Percentiles rank a stretch among this genome's conserved stretches.
Evolutionary conservation across 1,284 basidiomycete species (phyloP).

Genomic region (Heliocybe sulcata): DNA sequence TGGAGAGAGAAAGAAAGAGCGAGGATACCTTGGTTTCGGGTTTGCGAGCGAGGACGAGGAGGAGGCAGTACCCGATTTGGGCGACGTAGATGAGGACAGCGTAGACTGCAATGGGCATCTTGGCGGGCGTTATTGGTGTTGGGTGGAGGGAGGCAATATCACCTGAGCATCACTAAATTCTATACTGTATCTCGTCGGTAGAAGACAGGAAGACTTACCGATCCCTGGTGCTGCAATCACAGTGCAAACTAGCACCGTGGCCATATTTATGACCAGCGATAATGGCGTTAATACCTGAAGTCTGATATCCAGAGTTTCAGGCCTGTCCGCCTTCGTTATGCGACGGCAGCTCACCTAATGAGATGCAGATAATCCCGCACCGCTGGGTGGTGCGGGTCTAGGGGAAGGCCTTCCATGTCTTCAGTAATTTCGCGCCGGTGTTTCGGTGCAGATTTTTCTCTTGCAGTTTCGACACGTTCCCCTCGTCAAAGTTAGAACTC

Average conservation of each 20-base stretch:
- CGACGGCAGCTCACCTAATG: slow-evolving; percentile 27
- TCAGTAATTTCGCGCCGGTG: background rate
- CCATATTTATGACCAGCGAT: slow-evolving; percentile 66
- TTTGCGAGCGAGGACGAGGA: slow-evolving; percentile 66
- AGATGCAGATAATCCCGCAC: slow-evolving; percentile 51
- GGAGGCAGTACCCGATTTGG: slow-evolving; percentile 75
- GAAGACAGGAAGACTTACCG: slow-evolving; percentile 20
- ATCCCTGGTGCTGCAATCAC: slow-evolving; percentile 49
- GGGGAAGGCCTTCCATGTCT: slow-evolving; percentile 16
- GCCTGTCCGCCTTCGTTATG: background rate
- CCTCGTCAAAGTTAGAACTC: too few relatives aligned
- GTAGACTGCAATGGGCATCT: slow-evolving; percentile 59
- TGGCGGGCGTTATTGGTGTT: slow-evolving; percentile 67
- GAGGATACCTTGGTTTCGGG: slow-evolving; percentile 69
- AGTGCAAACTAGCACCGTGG: slow-evolving; percentile 48
- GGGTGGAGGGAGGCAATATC: slow-evolving; percentile 51
- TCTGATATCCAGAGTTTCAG: slow-evolving; percentile 25
- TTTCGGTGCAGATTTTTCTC: too few relatives aligned
- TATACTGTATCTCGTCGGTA: background rate
- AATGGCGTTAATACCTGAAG: slow-evolving; percentile 77
- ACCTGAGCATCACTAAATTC: slow-evolving; percentile 23
- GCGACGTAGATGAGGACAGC: slow-evolving; percentile 52
- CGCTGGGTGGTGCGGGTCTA: slow-evolving; percentile 44
- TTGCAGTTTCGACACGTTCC: too few relatives aligned
- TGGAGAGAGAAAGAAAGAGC: slow-evolving; percentile 1